These are phyloP conservation scores for Cordyceps javanica DNA, from an alignment of 2,329 filamentous ascomycete species.

Conservation along the genomic window DNA sequence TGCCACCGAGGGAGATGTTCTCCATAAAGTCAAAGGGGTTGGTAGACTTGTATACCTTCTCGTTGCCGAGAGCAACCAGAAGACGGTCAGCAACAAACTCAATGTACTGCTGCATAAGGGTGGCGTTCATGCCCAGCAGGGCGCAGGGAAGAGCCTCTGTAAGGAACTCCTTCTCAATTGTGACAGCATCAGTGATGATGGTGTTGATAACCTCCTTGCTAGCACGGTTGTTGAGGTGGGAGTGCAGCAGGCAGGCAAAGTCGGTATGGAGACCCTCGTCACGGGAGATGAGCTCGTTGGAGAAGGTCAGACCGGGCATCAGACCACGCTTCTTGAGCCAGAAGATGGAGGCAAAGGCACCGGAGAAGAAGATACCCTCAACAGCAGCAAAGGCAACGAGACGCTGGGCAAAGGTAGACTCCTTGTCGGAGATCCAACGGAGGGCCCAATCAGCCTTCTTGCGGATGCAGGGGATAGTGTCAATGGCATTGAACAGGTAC, in stretches of 20 bases:
- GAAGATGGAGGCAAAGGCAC: constrained; percentile 98
- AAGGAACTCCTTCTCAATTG: constrained; percentile 95
- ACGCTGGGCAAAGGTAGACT: constrained; percentile 91
- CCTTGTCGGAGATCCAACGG: constrained; percentile 86
- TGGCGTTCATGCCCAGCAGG: constrained; percentile 95
- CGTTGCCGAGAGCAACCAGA: constrained; percentile 85
- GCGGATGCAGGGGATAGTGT: constrained; percentile 96
- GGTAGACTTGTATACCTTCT: constrained; percentile 84
- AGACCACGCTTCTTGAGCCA: constrained; percentile 99
- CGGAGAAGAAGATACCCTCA: constrained; percentile 99
- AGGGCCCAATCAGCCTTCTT: constrained; percentile 99
- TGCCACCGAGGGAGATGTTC: constrained; percentile 96
- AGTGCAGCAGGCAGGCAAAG: constrained; percentile 96
- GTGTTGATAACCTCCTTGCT: constrained; percentile 72
- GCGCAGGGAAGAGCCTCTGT: constrained; percentile 90
- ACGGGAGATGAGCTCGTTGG: constrained; percentile 99
- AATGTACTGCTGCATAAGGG: constrained; percentile 99
- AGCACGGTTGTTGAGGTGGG: constrained; percentile 90
- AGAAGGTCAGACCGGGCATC: constrained; percentile 98
- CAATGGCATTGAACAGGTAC: constrained; percentile 97
- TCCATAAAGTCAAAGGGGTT: constrained; percentile 99
- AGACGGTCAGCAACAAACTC: constrained; percentile 98
- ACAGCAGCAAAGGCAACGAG: constrained; percentile 96
- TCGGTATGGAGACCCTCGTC: constrained; percentile 99
- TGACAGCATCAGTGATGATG: constrained; percentile 91